Evolutionary conservation across 1,284 basidiomycete species (phyloP).

Genomic region (Puccinia sorghi): DNA sequence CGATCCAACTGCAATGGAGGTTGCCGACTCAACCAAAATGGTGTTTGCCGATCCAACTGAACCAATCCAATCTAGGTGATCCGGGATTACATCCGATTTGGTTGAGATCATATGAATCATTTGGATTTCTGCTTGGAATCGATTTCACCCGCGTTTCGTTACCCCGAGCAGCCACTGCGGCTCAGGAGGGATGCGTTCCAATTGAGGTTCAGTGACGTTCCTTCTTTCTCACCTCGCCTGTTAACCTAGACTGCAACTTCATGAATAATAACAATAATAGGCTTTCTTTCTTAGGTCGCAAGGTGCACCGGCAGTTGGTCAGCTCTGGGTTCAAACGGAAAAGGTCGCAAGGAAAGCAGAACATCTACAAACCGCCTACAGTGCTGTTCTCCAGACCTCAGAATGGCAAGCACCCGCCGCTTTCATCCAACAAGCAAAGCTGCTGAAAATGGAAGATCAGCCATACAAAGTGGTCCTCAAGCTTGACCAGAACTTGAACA

Average conservation of each 20-base stretch:
- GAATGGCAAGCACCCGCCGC: constrained; percentile 74
- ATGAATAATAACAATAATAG: constrained; percentile 47
- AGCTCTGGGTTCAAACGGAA: constrained; percentile 86
- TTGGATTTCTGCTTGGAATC: constrained; percentile 71
- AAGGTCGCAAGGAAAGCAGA: constrained; percentile 94
- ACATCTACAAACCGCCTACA: constrained; percentile 96
- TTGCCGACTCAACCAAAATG: too few relatives aligned
- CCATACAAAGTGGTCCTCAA: constrained; percentile 84
- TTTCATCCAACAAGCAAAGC: constrained; percentile 88
- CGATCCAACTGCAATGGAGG: too few relatives aligned
- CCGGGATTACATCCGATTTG: constrained; percentile 83
- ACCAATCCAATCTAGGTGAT: constrained; percentile 63
- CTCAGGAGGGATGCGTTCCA: constrained; percentile 85
- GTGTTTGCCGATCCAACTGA: constrained; percentile 45
- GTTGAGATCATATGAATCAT: too few relatives aligned
- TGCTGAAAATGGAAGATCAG: constrained; percentile 77
- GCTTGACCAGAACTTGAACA: constrained; percentile 73
- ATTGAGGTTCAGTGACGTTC: constrained; percentile 64
- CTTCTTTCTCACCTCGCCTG: not conserved
- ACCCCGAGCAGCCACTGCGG: constrained; percentile 83
- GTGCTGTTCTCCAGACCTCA: constrained; percentile 85
- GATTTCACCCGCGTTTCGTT: constrained; percentile 87
- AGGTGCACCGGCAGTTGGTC: constrained; percentile 69
- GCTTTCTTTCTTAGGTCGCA: constrained; percentile 57
- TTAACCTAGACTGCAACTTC: constrained; percentile 52